Percentiles rank a stretch among this genome's conserved stretches.
Conservation (phyloP, 805 yeast genomes). For the Cyberlindnera bimundalis region DNA sequence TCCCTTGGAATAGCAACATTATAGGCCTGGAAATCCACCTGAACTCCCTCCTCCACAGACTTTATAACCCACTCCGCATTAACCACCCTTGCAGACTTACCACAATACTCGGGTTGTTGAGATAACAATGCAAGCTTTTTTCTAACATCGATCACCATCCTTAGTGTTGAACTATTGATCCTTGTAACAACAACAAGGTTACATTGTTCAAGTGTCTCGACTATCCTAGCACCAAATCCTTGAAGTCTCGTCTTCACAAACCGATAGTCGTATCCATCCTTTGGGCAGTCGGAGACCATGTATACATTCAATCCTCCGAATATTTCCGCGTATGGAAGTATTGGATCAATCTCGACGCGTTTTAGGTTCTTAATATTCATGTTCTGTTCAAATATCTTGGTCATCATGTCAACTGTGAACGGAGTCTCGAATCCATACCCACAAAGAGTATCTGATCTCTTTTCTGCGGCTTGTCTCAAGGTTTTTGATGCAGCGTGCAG, state of each 20-base stretch:
- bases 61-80: constrained; percentile 34
- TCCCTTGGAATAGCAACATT: constrained; percentile 13
- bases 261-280: constrained; percentile 11
- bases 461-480: constrained; percentile 25
- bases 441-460: constrained; percentile 45
- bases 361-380: constrained; percentile 5
- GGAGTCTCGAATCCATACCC: constrained; percentile 58
- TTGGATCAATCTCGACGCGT: constrained; percentile 1
- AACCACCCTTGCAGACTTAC: constrained; percentile 33
- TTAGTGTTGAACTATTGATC: constrained; percentile 1
- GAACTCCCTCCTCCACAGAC: constrained; percentile 30
- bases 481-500: constrained; percentile 40
- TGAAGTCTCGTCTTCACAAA: constrained; percentile 29
- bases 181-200: constrained; percentile 39
- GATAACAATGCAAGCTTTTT: constrained; percentile 9
- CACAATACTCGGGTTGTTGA: constrained; percentile 7
- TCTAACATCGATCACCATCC: constrained; percentile 10
- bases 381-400: constrained; percentile 14
- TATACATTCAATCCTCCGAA: constrained; percentile 36
- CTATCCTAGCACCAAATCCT: constrained; percentile 43
- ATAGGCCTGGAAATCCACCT: constrained; percentile 33
- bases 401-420: constrained; percentile 10
- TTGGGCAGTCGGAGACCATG: constrained; percentile 26
- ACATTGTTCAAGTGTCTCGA: constrained; percentile 29
- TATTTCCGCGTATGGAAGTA: constrained; percentile 25